phyloP scores from a whole-genome alignment of 352 stramenopile species.

The Pythium pyrilobum region DNA sequence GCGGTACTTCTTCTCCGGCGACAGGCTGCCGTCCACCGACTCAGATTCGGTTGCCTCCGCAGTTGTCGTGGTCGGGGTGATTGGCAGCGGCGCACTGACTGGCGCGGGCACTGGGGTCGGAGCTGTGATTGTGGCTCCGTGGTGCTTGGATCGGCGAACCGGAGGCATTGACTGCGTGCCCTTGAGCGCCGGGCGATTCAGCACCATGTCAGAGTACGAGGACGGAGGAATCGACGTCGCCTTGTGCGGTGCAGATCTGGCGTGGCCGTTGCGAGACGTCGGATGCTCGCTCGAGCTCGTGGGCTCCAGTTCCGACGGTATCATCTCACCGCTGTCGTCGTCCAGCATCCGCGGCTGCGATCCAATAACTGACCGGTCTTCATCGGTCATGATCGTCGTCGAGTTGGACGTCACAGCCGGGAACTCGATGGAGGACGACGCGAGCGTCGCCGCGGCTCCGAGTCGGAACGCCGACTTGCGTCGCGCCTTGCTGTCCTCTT shows the following conservation, averaged over 20 bases:
- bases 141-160: neutral
- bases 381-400: slow-evolving; percentile 22
- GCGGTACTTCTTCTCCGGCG: slow-evolving; percentile 28
- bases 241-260: slow-evolving; percentile 5
- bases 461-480: slow-evolving; percentile 1
- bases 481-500: slow-evolving; percentile 11
- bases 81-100: neutral
- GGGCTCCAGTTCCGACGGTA: too few relatives aligned
- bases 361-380: slow-evolving; percentile 20
- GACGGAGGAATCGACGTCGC: slow-evolving; percentile 15
- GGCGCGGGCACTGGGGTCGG: neutral
- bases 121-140: neutral
- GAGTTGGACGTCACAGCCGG: slow-evolving; percentile 23
- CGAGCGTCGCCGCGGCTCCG: slow-evolving; percentile 14
- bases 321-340: too few relatives aligned
- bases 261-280: neutral
- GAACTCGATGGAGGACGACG: slow-evolving; percentile 8
- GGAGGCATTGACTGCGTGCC: slow-evolving; percentile 8
- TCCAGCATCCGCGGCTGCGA: slow-evolving; percentile 3
- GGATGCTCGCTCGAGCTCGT: too few relatives aligned
- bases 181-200: slow-evolving; percentile 8
- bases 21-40: slow-evolving; percentile 2
- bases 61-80: neutral
- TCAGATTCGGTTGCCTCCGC: neutral
- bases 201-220: slow-evolving; percentile 11